phyloP scores from a whole-genome alignment of 192 early-diverging fungal genomes.

The Coemansia reversa region DNA sequence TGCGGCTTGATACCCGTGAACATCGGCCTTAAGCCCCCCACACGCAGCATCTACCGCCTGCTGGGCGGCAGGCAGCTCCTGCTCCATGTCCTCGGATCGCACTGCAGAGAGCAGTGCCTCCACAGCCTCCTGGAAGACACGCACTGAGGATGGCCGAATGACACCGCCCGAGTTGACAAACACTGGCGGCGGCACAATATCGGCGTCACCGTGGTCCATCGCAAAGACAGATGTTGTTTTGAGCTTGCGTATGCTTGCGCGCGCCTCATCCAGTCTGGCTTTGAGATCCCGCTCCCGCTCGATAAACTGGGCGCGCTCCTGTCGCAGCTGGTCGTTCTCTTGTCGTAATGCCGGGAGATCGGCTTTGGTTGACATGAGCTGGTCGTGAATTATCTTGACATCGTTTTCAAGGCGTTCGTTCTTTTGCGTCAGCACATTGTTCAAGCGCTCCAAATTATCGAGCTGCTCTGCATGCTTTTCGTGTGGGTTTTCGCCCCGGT shows the following conservation, averaged over 20 bases:
- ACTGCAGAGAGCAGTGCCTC: constrained; percentile 77
- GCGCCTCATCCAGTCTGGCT: constrained; percentile 56
- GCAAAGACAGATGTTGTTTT: constrained; percentile 59
- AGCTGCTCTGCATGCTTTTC: constrained; percentile 35
- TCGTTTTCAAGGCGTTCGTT: constrained; percentile 53
- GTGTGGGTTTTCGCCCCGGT: constrained; percentile 40
- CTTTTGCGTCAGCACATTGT: constrained; percentile 49
- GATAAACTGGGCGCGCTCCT: constrained; percentile 37
- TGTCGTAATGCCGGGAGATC: constrained; percentile 44
- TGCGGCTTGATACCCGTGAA: constrained; percentile 63
- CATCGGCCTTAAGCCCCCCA: constrained; percentile 80
- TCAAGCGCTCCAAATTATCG: constrained; percentile 55
- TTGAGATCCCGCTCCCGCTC: constrained; percentile 50
- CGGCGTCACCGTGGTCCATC: constrained; percentile 50
- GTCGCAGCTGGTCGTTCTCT: constrained; percentile 42
- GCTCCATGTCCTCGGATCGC: constrained; percentile 67
- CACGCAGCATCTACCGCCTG: constrained; percentile 80
- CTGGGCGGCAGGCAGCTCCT: constrained; percentile 72
- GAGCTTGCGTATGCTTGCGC: constrained; percentile 55
- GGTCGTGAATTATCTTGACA: constrained; percentile 44
- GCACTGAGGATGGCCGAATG: constrained; percentile 68
- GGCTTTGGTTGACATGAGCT: constrained; percentile 39
- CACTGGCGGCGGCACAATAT: constrained; percentile 54
- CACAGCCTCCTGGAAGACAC: constrained; percentile 78
- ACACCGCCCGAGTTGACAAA: constrained; percentile 60